phyloP scores from a whole-genome alignment of 2,329 filamentous ascomycete species.

The Claviceps humidiphila region DNA sequence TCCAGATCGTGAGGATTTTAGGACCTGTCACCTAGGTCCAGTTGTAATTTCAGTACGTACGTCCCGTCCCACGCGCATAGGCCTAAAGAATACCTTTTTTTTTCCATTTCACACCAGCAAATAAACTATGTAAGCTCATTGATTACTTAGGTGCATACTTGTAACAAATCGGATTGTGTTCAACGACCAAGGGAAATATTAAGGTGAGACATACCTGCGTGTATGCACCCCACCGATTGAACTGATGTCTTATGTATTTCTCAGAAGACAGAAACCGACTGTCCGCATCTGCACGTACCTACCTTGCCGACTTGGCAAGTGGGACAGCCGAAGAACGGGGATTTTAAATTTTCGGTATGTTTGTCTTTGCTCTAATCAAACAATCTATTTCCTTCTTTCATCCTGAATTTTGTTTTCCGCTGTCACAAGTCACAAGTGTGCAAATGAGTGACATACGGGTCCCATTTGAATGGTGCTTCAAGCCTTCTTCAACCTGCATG shows the following conservation, averaged over 20 bases:
- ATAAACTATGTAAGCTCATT: background rate
- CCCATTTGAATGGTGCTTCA: background rate
- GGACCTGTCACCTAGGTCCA: too few species aligned
- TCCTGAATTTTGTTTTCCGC: background rate
- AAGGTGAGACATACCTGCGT: background rate
- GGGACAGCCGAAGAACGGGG: background rate
- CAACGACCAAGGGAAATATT: background rate
- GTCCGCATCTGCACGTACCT: background rate
- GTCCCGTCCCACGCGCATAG: too few species aligned
- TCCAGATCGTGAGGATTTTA: background rate
- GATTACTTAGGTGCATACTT: background rate
- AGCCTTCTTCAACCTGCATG: background rate
- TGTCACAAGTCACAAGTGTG: background rate
- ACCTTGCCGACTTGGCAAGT: background rate
- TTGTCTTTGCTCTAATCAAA: background rate
- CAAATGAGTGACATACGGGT: background rate
- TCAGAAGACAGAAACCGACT: background rate
- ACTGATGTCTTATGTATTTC: background rate
- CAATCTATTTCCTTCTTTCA: background rate
- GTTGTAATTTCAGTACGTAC: too few species aligned
- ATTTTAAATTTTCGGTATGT: background rate
- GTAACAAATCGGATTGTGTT: too few species aligned
- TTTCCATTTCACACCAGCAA: background rate
- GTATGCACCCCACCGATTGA: background rate
- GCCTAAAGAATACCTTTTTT: background rate